Conservation (phyloP, 257 asterid genomes). For the Ophiorrhiza pumila region DNA sequence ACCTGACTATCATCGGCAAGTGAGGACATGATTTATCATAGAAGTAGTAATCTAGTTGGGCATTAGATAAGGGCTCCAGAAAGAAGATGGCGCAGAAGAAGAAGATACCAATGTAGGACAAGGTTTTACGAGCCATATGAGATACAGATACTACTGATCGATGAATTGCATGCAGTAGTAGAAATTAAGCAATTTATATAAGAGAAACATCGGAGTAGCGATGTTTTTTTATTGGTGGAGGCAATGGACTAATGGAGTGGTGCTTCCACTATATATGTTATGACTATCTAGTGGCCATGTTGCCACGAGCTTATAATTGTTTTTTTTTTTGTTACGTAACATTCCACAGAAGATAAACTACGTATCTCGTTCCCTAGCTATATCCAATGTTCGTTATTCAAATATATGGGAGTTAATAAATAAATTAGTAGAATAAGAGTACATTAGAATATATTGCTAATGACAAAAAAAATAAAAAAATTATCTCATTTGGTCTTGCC, state of each 20-base stretch:
- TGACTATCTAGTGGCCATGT: slow-evolving; percentile 36
- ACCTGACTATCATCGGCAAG: slow-evolving; percentile 36
- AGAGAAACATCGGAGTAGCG: slow-evolving; percentile 3
- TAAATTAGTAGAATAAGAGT: no score
- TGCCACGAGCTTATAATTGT: background rate
- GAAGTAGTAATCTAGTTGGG: slow-evolving; percentile 34
- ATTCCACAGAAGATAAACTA: slow-evolving; percentile 18
- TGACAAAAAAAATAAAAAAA: no score
- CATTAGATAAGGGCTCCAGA: slow-evolving; percentile 13
- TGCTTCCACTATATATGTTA: slow-evolving; percentile 40
- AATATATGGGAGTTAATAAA: no score
- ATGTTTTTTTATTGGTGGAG: slow-evolving; percentile 31
- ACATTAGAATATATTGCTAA: no score
- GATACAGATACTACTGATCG: slow-evolving; percentile 9
- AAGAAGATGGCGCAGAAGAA: slow-evolving; percentile 19
- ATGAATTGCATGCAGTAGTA: background rate
- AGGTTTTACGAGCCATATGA: slow-evolving; percentile 33
- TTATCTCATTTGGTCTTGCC: no score
- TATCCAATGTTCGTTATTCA: no score
- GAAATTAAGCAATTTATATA: slow-evolving; percentile 45
- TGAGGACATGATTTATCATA: slow-evolving; percentile 62
- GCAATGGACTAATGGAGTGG: slow-evolving; percentile 48
- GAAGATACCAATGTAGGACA: slow-evolving; percentile 12
- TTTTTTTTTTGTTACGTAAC: slow-evolving; percentile 11
- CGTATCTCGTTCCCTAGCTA: no score